phyloP scores from a whole-genome alignment of 129 eudicot species.

The Pseudognaphalium luteoalbum region DNA sequence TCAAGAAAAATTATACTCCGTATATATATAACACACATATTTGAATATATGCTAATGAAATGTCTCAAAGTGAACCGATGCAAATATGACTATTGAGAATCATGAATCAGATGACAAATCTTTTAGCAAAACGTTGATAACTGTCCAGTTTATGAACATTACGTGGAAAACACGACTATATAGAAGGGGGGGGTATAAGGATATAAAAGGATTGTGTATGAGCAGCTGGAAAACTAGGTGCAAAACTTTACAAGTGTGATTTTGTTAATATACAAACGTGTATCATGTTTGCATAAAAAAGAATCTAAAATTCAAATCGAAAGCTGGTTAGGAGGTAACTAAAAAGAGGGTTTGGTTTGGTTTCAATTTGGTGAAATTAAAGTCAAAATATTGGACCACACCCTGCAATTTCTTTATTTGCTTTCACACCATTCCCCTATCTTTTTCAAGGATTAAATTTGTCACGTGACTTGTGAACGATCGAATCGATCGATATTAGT shows the following conservation, averaged over 20 bases:
- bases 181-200: neutral
- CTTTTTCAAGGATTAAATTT: neutral
- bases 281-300: neutral
- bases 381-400: slow-evolving; percentile 42
- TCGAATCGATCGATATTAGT: neutral
- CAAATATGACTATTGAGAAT: no score
- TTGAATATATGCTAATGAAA: neutral
- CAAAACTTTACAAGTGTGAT: neutral
- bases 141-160: no score
- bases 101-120: no score
- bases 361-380: slow-evolving; percentile 14
- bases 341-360: slow-evolving; percentile 30
- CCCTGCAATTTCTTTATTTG: slow-evolving; percentile 32
- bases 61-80: no score
- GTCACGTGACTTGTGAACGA: slow-evolving; percentile 5
- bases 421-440: slow-evolving; percentile 27
- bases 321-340: slow-evolving; percentile 29
- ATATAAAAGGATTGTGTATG: no score
- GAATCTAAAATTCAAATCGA: slow-evolving; percentile 16
- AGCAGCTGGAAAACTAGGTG: no score
- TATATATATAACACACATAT: no score
- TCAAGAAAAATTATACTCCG: neutral
- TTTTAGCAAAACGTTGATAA: no score
- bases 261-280: neutral
- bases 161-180: neutral